Base-by-base conservation (phyloP, 2,329 filamentous ascomycete species). In the Ophiostoma ulmi region DNA sequence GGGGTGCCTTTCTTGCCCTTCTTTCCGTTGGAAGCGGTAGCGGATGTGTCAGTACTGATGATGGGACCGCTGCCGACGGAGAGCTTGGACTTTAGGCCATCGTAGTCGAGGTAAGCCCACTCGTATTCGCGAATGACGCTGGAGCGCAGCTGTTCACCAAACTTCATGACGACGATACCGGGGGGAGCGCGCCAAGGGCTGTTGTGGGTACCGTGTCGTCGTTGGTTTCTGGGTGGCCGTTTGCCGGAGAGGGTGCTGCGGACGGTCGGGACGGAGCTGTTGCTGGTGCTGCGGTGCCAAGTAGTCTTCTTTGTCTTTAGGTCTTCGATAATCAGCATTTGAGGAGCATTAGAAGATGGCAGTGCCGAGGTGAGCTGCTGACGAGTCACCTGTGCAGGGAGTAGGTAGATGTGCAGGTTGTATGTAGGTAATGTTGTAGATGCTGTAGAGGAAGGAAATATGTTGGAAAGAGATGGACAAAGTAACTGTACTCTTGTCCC, bases 61-160 rank as follows among this genome's bases (percentile, higher is more conserved):
- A 75, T 70, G 20, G 80, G 77, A 72, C 88, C 87, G 75, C 86
- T 91, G 72, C 89, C 87, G 72, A 87, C 88, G 81, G 94, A 95
- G 73, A 99, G 88, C 75, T 93, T 89, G 75, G 87, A 85, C 83
- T 99, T 99, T 68, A 99, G 87, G 74, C 90, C 92, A 79, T 97
- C 94, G 83, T 99, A 99, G 82, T 93, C 91, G 81, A 99, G 97
- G 83, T 99, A 99, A 84, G 97, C 93, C 90, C 94, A 97, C 80
- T 94, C 90, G 83, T 96, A 99, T 82, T 98, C 94, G 84, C 92
- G 93, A 81, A 98, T 97, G 78, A 97, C 87, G 79, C 94, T 97
- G 77, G 93, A 94, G 74, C 93, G 93, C 77, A 99, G 89, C 86
- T 99, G 94, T 82, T 97, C 92, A 80, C 95, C 95, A 85, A 98